Evolutionary conservation across 1,139 yeast genomes (phyloP), one percentile per base, ranked within the genome.

Genomic region (Taphrina betulina): DNA sequence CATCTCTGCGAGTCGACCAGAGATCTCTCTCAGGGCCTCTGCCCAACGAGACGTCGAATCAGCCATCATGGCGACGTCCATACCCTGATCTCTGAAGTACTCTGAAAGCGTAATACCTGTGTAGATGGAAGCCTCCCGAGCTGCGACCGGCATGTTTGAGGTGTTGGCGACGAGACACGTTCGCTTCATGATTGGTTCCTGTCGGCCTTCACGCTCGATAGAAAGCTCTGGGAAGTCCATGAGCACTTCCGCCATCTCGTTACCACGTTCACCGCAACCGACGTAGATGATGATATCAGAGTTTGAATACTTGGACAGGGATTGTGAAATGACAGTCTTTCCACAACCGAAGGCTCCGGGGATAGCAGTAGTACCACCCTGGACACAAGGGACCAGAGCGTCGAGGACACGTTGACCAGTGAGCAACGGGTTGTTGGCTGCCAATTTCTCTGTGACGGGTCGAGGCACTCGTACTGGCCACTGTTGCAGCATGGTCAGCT

Each of bases 281-380:
- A 88, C 95, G 68, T 92, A 92, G 67, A 90, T 85, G 71, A 92
- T 92, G 58, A 87, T 86, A 71, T 92, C 97, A 22, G 97, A 92
- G 79, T 92, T 92, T 61, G 98, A 92, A 75, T 83, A 92, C 74
- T 92, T 92, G 63, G 98, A 92, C 69, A 92, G 78, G 1, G 97
- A 88, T 76, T 92, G 98, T 31, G 99, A 92, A 71, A 92, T 92
- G 67, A 92, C 99, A 10, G 99, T 92, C 73, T 92, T 92, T 73
- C 99, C 99, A 76, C 97, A 92, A 61, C 99, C 99, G 68, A 92
- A 92, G 62, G 99, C 99, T 74, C 99, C 99, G 48, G 99, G 99
- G 71, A 92, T 92, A 83, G 98, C 94, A 41, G 99, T 92, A 53
- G 99, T 92, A 78, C 99, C 99, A 76, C 99, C 98, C 78, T 94